phyloP scores from a whole-genome alignment of 441 rosid genomes.

The Adansonia grandidieri region DNA sequence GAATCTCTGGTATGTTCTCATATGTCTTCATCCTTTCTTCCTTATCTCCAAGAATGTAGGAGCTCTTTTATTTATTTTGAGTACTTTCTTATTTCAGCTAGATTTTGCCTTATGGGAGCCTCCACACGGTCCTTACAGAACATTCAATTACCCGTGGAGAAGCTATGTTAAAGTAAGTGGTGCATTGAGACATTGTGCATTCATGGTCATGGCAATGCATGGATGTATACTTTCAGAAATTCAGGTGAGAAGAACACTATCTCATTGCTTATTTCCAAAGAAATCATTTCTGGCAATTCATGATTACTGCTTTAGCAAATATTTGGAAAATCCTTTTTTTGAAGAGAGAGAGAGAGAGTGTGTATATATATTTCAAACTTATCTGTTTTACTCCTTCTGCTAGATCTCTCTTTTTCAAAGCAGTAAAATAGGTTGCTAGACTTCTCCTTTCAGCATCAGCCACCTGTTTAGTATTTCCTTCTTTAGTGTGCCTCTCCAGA shows the following conservation, averaged over 20 bases:
- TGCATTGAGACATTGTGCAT: conserved; percentile 80
- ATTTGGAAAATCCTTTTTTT: background rate
- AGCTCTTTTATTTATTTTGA: background rate
- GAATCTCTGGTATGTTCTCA: conserved; percentile 61
- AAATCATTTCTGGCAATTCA: background rate
- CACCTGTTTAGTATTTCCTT: background rate
- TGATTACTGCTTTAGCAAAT: background rate
- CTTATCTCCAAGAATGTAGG: background rate
- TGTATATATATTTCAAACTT: background rate
- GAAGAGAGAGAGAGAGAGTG: background rate
- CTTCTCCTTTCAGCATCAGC: background rate
- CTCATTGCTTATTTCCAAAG: background rate
- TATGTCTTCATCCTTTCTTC: background rate
- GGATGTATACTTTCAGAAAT: conserved; percentile 79
- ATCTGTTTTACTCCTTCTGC: background rate
- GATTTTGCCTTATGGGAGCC: conserved; percentile 81
- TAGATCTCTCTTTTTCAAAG: background rate
- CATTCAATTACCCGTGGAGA: conserved; percentile 69
- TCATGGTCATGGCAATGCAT: conserved; percentile 81
- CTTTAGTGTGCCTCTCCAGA: background rate
- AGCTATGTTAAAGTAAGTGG: conserved; percentile 62
- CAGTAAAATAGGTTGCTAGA: background rate
- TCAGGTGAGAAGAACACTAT: conserved; percentile 49
- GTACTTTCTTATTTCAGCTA: conserved; percentile 40
- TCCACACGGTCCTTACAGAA: conserved; percentile 72